Conservation (phyloP, 441 rosid genomes). For the Pelargonium cotyledonis region DNA sequence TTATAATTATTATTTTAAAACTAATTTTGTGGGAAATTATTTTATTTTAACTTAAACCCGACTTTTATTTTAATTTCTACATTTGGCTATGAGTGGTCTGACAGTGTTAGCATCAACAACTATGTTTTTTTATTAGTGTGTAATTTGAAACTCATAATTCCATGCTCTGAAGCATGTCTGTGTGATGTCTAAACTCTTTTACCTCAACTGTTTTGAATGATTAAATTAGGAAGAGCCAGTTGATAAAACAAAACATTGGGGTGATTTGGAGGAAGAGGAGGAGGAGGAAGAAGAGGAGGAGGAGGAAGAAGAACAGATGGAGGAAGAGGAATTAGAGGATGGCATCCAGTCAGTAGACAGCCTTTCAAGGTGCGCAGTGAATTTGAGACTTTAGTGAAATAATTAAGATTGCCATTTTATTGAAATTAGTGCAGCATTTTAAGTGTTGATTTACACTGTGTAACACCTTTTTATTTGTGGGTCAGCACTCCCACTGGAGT, state of each 20-base stretch:
- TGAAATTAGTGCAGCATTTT: not conserved
- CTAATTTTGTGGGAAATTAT: too few relatives aligned
- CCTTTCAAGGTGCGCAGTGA: conserved; percentile 56
- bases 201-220: not conserved
- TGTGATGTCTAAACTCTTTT: not conserved
- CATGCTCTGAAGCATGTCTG: not conserved
- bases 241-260: conserved; percentile 97
- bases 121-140: too few relatives aligned
- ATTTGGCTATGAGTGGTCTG: too few relatives aligned
- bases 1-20: too few relatives aligned
- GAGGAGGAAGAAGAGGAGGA: conserved; percentile 67
- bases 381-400: not conserved
- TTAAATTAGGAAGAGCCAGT: conserved; percentile 85
- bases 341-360: conserved; percentile 94
- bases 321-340: conserved; percentile 83
- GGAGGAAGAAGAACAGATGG: conserved; percentile 50
- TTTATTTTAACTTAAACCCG: too few relatives aligned
- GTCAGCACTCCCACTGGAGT: conserved; percentile 96
- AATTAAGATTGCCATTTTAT: not conserved
- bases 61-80: too few relatives aligned
- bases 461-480: conserved; percentile 1
- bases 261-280: conserved; percentile 98
- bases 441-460: not conserved
- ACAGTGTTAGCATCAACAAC: too few relatives aligned
- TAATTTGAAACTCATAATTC: conserved; percentile 1